Conservation (phyloP, 2,329 filamentous ascomycete genomes). For the Madurella mycetomatis region DNA sequence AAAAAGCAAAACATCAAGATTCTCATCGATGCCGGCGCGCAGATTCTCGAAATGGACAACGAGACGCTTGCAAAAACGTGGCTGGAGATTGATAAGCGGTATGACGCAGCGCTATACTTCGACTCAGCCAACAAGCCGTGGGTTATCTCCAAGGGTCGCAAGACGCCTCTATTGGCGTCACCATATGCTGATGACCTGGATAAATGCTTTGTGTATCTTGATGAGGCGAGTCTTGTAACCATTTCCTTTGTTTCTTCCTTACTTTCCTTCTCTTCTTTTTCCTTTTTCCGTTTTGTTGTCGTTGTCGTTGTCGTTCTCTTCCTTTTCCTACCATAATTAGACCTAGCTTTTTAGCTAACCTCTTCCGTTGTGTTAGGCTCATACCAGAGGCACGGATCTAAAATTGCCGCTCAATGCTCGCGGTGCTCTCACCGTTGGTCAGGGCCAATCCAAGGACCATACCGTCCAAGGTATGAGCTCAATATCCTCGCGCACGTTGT, state of each 20-base stretch:
- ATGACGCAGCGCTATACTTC: conserved; percentile 52
- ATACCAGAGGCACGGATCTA: conserved; percentile 58
- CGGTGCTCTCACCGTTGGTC: conserved; percentile 53
- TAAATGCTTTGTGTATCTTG: conserved; percentile 53
- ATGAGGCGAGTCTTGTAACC: conserved; percentile 36
- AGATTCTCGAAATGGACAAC: conserved; percentile 60
- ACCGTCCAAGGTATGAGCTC: conserved; percentile 51
- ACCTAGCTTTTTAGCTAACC: not conserved
- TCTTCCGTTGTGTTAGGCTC: conserved; percentile 31
- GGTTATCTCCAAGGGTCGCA: conserved; percentile 37
- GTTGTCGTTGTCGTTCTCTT: too few species aligned
- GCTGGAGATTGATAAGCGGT: conserved; percentile 43
- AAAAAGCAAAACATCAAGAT: conserved; percentile 40
- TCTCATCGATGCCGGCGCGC: conserved; percentile 61
- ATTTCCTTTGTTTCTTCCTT: not conserved
- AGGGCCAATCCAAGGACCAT: conserved; percentile 56
- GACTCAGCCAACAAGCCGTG: conserved; percentile 40
- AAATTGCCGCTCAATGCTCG: conserved; percentile 45
- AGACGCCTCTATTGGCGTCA: conserved; percentile 46
- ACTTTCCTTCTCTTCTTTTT: too few species aligned
- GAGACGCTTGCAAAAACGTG: conserved; percentile 44
- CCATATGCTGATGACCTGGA: conserved; percentile 51
- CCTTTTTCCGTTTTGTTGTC: too few species aligned
- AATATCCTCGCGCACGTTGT: not conserved
- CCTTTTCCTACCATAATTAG: too few species aligned